These are phyloP conservation scores for Trichophyton mentagrophytes DNA, from an alignment of 2,329 filamentous ascomycete genomes.

Conservation along the genomic window DNA sequence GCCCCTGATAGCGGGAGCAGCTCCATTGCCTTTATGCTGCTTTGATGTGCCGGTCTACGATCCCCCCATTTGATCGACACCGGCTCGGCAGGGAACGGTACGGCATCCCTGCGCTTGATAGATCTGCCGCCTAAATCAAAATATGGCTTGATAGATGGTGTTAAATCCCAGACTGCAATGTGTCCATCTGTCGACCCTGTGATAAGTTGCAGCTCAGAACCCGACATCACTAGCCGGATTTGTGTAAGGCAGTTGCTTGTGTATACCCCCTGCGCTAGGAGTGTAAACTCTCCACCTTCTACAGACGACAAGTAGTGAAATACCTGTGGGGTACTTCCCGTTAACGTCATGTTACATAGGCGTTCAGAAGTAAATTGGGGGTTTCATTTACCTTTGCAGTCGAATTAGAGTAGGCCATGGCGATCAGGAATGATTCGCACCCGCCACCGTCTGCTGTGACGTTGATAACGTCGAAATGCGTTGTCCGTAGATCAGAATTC, in stretches of 20 bases:
- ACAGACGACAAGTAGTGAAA: slow-evolving; percentile 28
- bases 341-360: background rate
- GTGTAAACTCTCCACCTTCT: slow-evolving; percentile 19
- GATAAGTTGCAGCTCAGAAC: slow-evolving; percentile 34
- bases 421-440: slow-evolving; percentile 42
- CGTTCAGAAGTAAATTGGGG: background rate
- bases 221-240: slow-evolving; percentile 28
- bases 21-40: slow-evolving; percentile 53
- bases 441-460: slow-evolving; percentile 17
- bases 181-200: slow-evolving; percentile 75
- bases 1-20: slow-evolving; percentile 20
- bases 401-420: slow-evolving; percentile 74
- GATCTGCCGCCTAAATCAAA: slow-evolving; percentile 16
- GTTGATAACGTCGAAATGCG: slow-evolving; percentile 54
- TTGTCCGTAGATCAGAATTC: slow-evolving; percentile 61
- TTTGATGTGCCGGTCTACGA: slow-evolving; percentile 57
- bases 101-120: background rate
- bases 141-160: slow-evolving; percentile 19
- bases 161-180: slow-evolving; percentile 48
- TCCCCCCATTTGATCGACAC: slow-evolving; percentile 22
- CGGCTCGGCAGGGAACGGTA: background rate
- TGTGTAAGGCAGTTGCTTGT: slow-evolving; percentile 68
- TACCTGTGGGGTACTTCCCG: slow-evolving; percentile 25
- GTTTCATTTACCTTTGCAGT: slow-evolving; percentile 43
- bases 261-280: slow-evolving; percentile 46